These are phyloP conservation scores for Aspergillus melleus DNA, from an alignment of 2,329 filamentous ascomycete genomes.

Conservation along the genomic window DNA sequence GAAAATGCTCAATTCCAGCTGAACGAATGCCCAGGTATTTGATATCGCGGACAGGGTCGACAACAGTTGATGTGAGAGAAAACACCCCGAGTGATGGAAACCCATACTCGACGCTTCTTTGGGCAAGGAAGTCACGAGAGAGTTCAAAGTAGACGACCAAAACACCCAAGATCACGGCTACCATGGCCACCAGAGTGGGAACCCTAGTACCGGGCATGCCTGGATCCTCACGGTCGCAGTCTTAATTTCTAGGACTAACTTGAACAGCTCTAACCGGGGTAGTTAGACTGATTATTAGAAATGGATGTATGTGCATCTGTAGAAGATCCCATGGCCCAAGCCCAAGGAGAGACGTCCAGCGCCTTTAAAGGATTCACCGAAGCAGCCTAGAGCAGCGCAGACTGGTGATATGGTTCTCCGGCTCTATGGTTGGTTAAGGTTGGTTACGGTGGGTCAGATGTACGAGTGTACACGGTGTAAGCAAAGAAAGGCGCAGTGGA, in stretches of 20 bases:
- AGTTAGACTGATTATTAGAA: too few species aligned
- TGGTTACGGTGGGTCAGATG: too few species aligned
- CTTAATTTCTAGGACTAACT: too few species aligned
- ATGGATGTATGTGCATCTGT: background rate
- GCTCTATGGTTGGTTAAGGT: too few species aligned
- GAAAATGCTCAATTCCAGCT: constrained; percentile 15
- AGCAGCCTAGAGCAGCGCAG: too few species aligned
- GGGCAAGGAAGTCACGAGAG: background rate
- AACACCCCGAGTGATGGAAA: background rate
- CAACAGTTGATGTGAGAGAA: background rate
- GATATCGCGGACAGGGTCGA: constrained; percentile 6
- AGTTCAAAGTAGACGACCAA: background rate
- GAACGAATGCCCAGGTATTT: constrained; percentile 13
- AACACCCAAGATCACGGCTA: background rate
- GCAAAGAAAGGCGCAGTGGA: too few species aligned
- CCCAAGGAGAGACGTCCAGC: too few species aligned
- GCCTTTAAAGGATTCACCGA: too few species aligned
- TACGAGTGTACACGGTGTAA: too few species aligned
- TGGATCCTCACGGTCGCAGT: background rate
- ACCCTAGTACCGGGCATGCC: background rate
- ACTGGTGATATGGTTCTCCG: too few species aligned
- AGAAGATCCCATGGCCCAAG: too few species aligned
- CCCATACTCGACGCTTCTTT: background rate
- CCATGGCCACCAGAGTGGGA: background rate
- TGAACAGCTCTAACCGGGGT: too few species aligned